phyloP scores from a whole-genome alignment of 1,284 basidiomycete species.

The Lentinula novae-zelandiae region DNA sequence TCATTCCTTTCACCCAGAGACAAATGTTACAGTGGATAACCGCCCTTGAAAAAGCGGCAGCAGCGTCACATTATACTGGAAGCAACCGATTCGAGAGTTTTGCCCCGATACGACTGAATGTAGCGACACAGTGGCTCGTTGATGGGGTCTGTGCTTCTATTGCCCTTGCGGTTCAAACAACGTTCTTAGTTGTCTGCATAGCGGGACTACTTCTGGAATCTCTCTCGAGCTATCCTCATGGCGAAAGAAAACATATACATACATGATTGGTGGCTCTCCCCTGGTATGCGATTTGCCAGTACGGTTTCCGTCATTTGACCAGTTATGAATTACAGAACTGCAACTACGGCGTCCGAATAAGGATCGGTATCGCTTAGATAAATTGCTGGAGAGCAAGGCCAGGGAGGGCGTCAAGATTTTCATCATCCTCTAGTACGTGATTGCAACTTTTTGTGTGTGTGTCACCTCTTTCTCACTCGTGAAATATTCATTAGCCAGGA shows the following conservation, averaged over 20 bases:
- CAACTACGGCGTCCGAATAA: conserved; percentile 82
- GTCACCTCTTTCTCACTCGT: neutral
- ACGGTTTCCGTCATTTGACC: conserved; percentile 19
- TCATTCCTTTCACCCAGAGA: conserved; percentile 43
- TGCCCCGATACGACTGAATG: conserved; percentile 90
- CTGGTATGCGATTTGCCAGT: conserved; percentile 43
- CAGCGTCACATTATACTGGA: conserved; percentile 76
- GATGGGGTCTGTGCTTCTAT: conserved; percentile 70
- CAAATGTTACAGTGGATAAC: conserved; percentile 99
- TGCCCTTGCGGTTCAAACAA: neutral
- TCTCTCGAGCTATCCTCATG: conserved; percentile 90
- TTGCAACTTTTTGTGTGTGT: neutral
- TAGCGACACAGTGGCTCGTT: conserved; percentile 97
- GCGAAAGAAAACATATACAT: conserved; percentile 91
- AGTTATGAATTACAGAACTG: conserved; percentile 50
- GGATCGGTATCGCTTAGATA: conserved; percentile 87
- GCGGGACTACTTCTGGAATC: conserved; percentile 97
- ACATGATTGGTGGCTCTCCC: conserved; percentile 95
- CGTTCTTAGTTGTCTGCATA: conserved; percentile 26
- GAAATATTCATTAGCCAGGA: conserved; percentile 64
- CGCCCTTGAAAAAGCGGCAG: conserved; percentile 81
- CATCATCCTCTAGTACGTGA: conserved; percentile 85
- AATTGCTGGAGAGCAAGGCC: conserved; percentile 87
- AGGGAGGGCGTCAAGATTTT: conserved; percentile 96
- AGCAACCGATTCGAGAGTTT: conserved; percentile 92